These are phyloP conservation scores for Catenaria anguillulae DNA, from an alignment of 371 early-diverging fungal genomes.

Conservation along the genomic window DNA sequence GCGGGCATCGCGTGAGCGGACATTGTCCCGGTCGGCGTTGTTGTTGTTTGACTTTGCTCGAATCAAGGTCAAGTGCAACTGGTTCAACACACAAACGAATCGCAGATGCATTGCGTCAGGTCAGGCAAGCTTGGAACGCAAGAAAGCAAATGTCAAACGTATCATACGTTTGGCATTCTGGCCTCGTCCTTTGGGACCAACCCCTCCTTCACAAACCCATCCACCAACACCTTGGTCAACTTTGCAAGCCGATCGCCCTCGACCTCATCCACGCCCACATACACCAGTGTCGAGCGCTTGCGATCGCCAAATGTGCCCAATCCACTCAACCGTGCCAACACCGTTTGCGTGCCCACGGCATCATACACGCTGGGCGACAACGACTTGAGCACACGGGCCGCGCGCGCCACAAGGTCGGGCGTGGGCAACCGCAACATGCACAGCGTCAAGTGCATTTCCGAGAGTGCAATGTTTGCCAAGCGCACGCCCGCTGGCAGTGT, in stretches of 20 bases:
- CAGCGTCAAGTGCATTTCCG: neutral
- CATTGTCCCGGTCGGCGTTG: too few relatives aligned
- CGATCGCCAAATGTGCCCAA: neutral
- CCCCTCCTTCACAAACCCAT: neutral
- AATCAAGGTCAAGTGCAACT: too few relatives aligned
- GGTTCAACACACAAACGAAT: too few relatives aligned
- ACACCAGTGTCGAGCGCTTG: neutral
- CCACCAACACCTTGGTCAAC: neutral
- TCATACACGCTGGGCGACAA: neutral
- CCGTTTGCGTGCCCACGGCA: neutral
- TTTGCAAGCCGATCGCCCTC: neutral
- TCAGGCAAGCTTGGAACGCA: too few relatives aligned
- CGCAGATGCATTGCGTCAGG: too few relatives aligned
- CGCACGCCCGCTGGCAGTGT: neutral
- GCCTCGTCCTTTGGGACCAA: neutral
- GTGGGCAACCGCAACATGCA: neutral
- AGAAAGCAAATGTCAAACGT: too few relatives aligned
- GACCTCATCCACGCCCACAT: neutral
- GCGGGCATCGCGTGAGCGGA: too few relatives aligned
- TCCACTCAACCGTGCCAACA: neutral
- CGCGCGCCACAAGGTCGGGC: neutral
- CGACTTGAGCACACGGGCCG: neutral
- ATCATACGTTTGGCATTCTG: neutral
- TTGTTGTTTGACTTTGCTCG: too few relatives aligned
- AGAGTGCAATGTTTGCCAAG: neutral